phyloP scores from a whole-genome alignment of 129 eudicot species.

The Artemisia annua region DNA sequence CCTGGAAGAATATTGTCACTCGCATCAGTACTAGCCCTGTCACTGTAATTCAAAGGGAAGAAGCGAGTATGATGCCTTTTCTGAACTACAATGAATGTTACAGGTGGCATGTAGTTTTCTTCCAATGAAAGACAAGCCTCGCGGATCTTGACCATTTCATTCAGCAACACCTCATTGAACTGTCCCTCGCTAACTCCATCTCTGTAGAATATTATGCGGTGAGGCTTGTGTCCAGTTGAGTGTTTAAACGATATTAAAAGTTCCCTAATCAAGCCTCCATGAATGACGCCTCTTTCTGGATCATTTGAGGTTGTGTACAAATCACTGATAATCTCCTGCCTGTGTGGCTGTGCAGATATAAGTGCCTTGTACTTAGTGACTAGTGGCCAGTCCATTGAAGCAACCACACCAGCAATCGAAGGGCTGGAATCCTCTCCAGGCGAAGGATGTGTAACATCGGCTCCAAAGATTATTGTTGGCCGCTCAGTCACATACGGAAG shows the following conservation, averaged over 20 bases:
- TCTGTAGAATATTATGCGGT: neutral
- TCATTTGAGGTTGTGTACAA: constrained; percentile 37
- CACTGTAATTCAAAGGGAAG: no score
- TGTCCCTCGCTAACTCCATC: no score
- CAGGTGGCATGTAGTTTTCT: no score
- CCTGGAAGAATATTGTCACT: no score
- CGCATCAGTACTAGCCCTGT: no score
- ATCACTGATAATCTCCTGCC: constrained; percentile 75
- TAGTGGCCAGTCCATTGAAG: constrained; percentile 92
- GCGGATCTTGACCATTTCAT: no score
- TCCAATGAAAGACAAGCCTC: no score
- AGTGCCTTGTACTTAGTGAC: constrained; percentile 64
- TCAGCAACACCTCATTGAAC: no score
- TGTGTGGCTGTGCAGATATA: constrained; percentile 66
- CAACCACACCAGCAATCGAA: constrained; percentile 95
- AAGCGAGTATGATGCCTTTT: no score
- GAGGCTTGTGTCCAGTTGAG: no score
- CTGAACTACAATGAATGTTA: no score
- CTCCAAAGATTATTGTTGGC: constrained; percentile 87
- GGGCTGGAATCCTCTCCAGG: constrained; percentile 90
- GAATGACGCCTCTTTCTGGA: constrained; percentile 43
- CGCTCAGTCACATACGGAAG: constrained; percentile 51
- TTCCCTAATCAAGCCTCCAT: constrained; percentile 52
- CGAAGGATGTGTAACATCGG: constrained; percentile 90
- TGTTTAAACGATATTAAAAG: no score